Conservation (phyloP, 1,284 basidiomycete genomes). For the Marasmius fiardii region DNA sequence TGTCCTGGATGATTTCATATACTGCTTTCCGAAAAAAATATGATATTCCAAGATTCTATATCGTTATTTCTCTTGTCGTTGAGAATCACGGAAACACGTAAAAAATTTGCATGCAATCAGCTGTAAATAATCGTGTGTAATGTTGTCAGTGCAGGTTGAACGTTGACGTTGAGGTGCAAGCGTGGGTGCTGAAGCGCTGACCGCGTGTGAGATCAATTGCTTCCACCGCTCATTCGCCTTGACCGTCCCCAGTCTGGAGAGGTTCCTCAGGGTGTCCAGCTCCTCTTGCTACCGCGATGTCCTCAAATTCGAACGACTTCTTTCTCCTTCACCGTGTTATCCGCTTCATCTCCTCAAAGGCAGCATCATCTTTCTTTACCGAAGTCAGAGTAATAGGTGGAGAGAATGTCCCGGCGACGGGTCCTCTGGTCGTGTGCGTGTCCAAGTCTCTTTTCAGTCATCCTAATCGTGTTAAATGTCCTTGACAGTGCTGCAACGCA, state of each 20-base stretch:
- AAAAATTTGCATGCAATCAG: no score
- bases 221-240: no score
- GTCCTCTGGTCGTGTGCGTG: slow-evolving; percentile 85
- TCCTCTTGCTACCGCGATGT: not conserved
- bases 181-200: no score
- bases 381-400: slow-evolving; percentile 80
- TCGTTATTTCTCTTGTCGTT: not conserved
- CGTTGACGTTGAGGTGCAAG: no score
- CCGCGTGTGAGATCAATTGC: no score
- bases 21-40: not conserved
- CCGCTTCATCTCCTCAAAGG: slow-evolving; percentile 67
- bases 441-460: not conserved
- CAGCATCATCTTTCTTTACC: slow-evolving; percentile 83
- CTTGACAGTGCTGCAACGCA: slow-evolving; percentile 74
- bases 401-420: slow-evolving; percentile 81
- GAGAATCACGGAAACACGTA: no score
- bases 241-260: not conserved
- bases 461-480: not conserved
- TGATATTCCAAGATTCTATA: not conserved
- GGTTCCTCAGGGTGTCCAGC: not conserved
- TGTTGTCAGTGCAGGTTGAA: no score
- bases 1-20: not conserved
- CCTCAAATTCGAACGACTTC: slow-evolving; percentile 2
- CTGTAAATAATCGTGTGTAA: no score
- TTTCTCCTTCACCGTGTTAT: slow-evolving; percentile 56